Evolutionary conservation across 768 basidiomycete genomes (phyloP), one percentile per base, ranked within the genome.

Genomic region (Leccinum sublutescens): DNA sequence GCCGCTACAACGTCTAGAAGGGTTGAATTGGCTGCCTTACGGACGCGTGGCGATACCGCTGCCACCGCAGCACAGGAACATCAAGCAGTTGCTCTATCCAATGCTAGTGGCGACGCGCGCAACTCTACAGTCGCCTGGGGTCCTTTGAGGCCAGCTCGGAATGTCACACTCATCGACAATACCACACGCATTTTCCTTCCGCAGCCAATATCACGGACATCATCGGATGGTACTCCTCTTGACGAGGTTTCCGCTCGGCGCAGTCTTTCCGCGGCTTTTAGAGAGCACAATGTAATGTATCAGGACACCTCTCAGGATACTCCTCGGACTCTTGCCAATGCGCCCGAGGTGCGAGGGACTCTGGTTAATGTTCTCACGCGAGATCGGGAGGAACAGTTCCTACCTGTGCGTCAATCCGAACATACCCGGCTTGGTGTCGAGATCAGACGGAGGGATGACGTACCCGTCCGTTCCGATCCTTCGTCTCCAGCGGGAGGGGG

Each of bases 181-280:
- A 50, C 58, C 12, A 17, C 63, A 25, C 68, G 62, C 17, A 54
- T 70, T 5, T 40, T 58, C 36, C 55, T 62, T 19, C 70, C 69
- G 25, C 63, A 61, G 25, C 50, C 63, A 15, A 63, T 71, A 59
- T 70, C 65, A 43, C 69, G 70, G 9, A 71, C 60, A 52, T 67
- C 65, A 8, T 67, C 68, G 14, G 62, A 67, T 7, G 65, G 63
- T 40, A 60, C 50, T 31, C 62, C 68, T 11, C 54, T 69, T 7
- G 62, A 70, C 2, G 65, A 70, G 1, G 33, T 61, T n/a, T 40
- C 56, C 31, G 56, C 57, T 15, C 63, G 62, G 19, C 70, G 63
- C 27, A 63, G 63, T 31, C 62, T 67, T 17, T 69, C 67, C 11
- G 58, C 65, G 3, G 63, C 70, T 0, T 65, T 58, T 51, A 60